These are phyloP conservation scores for Periconia digitata DNA, from an alignment of 2,329 filamentous ascomycete genomes.

Conservation along the genomic window DNA sequence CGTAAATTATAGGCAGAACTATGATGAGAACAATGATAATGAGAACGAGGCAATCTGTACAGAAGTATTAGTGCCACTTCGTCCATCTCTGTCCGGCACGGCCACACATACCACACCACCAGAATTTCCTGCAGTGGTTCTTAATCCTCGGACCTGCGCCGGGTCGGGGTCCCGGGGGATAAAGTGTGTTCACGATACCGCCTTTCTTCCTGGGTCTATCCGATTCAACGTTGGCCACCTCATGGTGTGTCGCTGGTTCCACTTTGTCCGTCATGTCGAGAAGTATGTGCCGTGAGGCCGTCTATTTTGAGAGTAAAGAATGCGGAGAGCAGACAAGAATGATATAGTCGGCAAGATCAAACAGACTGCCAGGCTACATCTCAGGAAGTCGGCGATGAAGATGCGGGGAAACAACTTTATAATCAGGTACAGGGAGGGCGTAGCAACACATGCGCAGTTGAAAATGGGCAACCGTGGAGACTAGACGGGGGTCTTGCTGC, in stretches of 20 bases:
- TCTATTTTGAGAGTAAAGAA: not conserved
- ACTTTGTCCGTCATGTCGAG: conserved; percentile 30
- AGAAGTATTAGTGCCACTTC: conserved; percentile 7
- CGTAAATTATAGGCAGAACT: conserved; percentile 60
- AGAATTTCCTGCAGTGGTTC: conserved; percentile 42
- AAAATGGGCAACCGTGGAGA: conserved; percentile 3
- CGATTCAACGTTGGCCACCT: not conserved
- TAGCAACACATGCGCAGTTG: conserved; percentile 30
- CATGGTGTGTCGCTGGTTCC: not conserved
- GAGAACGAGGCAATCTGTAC: conserved; percentile 50
- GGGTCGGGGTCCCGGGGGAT: conserved; percentile 35
- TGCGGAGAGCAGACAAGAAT: conserved; percentile 2
- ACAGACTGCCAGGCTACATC: conserved; percentile 2
- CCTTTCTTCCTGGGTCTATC: conserved; percentile 22
- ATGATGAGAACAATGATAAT: conserved; percentile 56
- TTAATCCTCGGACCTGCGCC: conserved; percentile 35
- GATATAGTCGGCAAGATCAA: not conserved
- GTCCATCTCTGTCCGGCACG: not conserved
- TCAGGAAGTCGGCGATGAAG: conserved; percentile 11
- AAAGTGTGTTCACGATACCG: conserved; percentile 36
- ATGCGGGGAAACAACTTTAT: conserved; percentile 28
- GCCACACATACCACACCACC: conserved; percentile 40
- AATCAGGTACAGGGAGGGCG: conserved; percentile 5
- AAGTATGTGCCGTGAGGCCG: conserved; percentile 5
- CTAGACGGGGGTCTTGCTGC: conserved; percentile 5